Percentiles rank a stretch among this genome's conserved stretches.
These are phyloP conservation scores for Mortierella sp. DNA, from an alignment of 371 early-diverging fungal species.

Conservation along the genomic window DNA sequence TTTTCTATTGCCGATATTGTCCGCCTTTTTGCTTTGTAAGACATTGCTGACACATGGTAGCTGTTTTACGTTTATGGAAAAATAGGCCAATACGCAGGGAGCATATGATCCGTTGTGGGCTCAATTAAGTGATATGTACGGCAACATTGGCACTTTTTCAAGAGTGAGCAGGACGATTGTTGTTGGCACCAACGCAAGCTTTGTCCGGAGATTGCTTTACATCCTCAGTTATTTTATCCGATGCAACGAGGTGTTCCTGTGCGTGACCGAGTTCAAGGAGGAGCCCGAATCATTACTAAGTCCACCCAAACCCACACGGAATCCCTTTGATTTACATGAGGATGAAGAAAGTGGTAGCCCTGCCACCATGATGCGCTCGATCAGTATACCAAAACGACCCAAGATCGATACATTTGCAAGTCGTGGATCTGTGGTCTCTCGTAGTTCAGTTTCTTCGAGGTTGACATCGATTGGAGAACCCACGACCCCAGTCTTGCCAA, in stretches of 20 bases:
- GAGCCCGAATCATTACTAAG: slow-evolving; percentile 36
- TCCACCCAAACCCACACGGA: slow-evolving; percentile 19
- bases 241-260: slow-evolving; percentile 74
- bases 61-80: not conserved
- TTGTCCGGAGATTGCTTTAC: slow-evolving; percentile 66
- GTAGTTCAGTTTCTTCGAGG: slow-evolving; percentile 23
- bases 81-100: slow-evolving; percentile 56
- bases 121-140: slow-evolving; percentile 73
- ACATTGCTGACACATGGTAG: not conserved
- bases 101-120: slow-evolving; percentile 78
- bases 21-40: not conserved
- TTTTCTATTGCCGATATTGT: not conserved
- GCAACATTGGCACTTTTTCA: slow-evolving; percentile 64
- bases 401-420: slow-evolving; percentile 33
- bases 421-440: slow-evolving; percentile 20
- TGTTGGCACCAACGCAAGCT: slow-evolving; percentile 60
- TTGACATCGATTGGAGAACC: slow-evolving; percentile 32
- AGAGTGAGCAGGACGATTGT: slow-evolving; percentile 68
- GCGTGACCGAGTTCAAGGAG: slow-evolving; percentile 54
- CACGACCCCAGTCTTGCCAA: slow-evolving; percentile 23
- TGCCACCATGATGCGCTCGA: slow-evolving; percentile 38
- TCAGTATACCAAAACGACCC: slow-evolving; percentile 49
- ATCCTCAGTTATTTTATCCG: slow-evolving; percentile 72
- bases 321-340: slow-evolving; percentile 34
- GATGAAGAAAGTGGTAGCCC: slow-evolving; percentile 46